phyloP scores from a whole-genome alignment of 148 eudicot genomes.

The Rhododendron henanense region DNA sequence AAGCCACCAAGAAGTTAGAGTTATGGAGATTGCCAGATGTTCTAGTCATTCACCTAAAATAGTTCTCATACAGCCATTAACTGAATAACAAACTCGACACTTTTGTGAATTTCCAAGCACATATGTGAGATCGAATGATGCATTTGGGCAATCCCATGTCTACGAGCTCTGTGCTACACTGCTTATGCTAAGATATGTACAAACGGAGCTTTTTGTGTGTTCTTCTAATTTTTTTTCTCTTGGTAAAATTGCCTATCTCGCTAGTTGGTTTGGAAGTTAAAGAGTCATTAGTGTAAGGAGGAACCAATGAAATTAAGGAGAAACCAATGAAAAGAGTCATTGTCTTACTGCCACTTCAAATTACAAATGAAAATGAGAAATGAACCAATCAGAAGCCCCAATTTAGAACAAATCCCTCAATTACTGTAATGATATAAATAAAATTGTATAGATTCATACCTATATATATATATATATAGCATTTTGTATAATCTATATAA shows the following conservation, averaged over 20 bases:
- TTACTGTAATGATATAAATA: too few species aligned
- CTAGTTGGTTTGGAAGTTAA: background rate
- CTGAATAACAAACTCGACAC: constrained; percentile 92
- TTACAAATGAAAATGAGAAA: too few species aligned
- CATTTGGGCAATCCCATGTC: constrained; percentile 36
- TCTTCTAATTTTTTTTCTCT: background rate
- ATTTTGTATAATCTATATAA: too few species aligned
- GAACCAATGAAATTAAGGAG: too few species aligned
- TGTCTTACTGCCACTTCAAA: too few species aligned
- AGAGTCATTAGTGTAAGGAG: too few species aligned
- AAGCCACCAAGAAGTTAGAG: constrained; percentile 94
- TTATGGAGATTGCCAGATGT: constrained; percentile 93
- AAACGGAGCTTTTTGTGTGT: background rate
- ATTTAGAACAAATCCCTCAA: too few species aligned
- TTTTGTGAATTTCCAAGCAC: constrained; percentile 81
- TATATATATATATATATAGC: too few species aligned
- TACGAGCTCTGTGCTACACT: constrained; percentile 92
- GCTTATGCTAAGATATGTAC: constrained; percentile 80
- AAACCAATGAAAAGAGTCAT: too few species aligned
- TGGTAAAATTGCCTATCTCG: background rate
- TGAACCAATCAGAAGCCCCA: too few species aligned
- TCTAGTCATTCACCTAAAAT: constrained; percentile 82
- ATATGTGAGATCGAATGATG: constrained; percentile 57
- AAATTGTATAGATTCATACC: too few species aligned
- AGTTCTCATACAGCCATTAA: constrained; percentile 90